Evolutionary conservation across 1,284 basidiomycete species (phyloP), one percentile per base, ranked within the genome.

Genomic region (Trichosporon ovoides): DNA sequence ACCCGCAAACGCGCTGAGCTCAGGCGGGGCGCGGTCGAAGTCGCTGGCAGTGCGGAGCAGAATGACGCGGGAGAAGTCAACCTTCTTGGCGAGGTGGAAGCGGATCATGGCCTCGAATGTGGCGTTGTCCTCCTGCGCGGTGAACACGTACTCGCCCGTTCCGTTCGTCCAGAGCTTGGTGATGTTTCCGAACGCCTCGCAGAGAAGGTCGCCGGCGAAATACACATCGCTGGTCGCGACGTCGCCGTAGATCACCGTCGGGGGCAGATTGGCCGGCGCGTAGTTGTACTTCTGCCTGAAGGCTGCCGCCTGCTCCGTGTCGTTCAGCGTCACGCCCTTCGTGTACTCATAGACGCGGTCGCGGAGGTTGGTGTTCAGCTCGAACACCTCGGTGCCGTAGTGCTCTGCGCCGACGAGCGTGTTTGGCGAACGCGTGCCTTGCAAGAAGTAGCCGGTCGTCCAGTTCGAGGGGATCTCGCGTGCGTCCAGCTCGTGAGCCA

Each of bases 371-470:
- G 79, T 78, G 69, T 82, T 82, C 56, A 83, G 68, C 68, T 81
- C 80, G 65, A 79, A 83, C 10, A 82, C 77, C 70, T 83, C 81
- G 13, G 81, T 82, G 24, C 82, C 82, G 64, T 82, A 81, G 36
- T 80, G 67, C 36, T 51, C n/a, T 2, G 22, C 34, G 20, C 46
- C 57, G 33, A 62, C 63, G 11, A 59, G 58, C 1, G 79, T 75
- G 35, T 68, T 73, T 0, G 80, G 80, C 16, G 62, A 62, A 24
- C 48, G 63, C 4, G 79, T 70, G 0, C 78, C 79, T 50, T 65
- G 60, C 20, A 70, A 48, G 43, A 52, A 77, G 68, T 80, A 81
- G 1, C 80, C 81, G 1, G 79, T 79, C 2, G 73, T 62, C 72
- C 80, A 82, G 60, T 77, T 72, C n/a, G 61, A 38, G 1, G 81